Base-by-base conservation (phyloP, 2,329 filamentous ascomycete genomes). In the Colletotrichum destructivum region DNA sequence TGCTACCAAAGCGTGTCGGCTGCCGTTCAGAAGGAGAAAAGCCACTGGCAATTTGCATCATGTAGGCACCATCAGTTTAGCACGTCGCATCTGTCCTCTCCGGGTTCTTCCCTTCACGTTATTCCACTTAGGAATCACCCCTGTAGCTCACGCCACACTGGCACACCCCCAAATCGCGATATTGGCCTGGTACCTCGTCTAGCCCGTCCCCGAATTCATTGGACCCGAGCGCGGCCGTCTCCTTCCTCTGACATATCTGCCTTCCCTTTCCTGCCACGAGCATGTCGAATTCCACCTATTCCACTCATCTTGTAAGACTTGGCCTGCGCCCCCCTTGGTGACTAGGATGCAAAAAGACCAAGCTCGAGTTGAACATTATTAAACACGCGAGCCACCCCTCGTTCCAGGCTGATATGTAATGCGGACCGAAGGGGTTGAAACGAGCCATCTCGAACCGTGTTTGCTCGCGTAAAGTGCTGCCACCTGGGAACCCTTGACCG, bases 401-500 rank as follows among this genome's bases (percentile, higher is more conserved):
- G 55, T 60, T 47, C 68, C 56, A 13, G 49, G 42, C 63, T 49
- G 35, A 26, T 13, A 61, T 44, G 31, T 46, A 70, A 40, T 61
- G 55, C 55, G 52, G 13, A 11, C 18, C 16, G 16, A 72, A 64
- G 69, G 69, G 65, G 65, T 72, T 69, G 69, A 72, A 69, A 72
- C 65, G 54, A 69, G 57, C 51, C 68, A 60, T 69, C 60, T 54
- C 55, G 52, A 49, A 56, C 57, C 66, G 54, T 72, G 65, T 61
- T 51, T 61, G 47, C 44, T 64, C 69, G 65, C 66, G 69, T 69
- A 72, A 64, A 72, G 69, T 71, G 59, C 42, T 56, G 46, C 31
- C n/a, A 44, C 59, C 54, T 47, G 55, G 21, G 54, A 69, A 40
- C 54, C 47, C 31, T 69, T 47, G 21, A 12, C 26, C 12, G 21